Percentiles rank a stretch among this genome's conserved stretches.
Conservation (phyloP, 2,329 filamentous ascomycete species). For the Blastomyces gilchristii region DNA sequence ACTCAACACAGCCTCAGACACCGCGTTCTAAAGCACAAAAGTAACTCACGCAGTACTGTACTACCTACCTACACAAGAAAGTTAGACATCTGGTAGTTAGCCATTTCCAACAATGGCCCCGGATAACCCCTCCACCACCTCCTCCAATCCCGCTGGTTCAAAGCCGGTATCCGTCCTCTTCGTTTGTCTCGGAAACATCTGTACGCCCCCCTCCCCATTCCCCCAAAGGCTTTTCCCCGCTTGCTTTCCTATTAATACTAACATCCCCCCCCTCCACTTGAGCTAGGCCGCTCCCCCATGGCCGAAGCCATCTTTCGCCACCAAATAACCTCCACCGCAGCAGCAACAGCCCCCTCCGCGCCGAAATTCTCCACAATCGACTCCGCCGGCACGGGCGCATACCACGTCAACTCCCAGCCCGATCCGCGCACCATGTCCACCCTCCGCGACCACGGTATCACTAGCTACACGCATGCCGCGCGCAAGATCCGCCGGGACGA, state of each 20-base stretch:
- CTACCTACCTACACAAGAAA: not conserved
- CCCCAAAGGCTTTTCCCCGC: not conserved
- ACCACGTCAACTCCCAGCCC: constrained; percentile 66
- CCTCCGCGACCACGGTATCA: constrained; percentile 63
- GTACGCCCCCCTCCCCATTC: constrained; percentile 32
- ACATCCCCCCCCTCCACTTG: no score
- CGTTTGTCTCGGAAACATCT: constrained; percentile 96
- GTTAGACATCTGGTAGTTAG: not conserved
- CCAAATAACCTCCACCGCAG: constrained; percentile 49
- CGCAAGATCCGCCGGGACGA: constrained; percentile 63
- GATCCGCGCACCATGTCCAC: constrained; percentile 78
- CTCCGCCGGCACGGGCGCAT: constrained; percentile 81
- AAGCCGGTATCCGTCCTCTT: constrained; percentile 64
- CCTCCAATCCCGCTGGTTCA: constrained; percentile 8
- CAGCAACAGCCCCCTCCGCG: constrained; percentile 46
- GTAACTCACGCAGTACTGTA: not conserved
- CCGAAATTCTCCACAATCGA: constrained; percentile 59
- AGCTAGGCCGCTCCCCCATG: constrained; percentile 70
- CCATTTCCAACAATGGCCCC: not conserved
- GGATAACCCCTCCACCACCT: not conserved
- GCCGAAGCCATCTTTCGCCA: constrained; percentile 84
- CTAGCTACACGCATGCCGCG: constrained; percentile 64
- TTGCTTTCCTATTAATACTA: not conserved
- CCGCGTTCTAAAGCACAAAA: not conserved
- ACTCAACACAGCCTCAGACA: not conserved